A percentile compares a stretch with the other conserved stretches of the same genome.
Evolutionary conservation across 2,329 filamentous ascomycete species (phyloP).

Genomic region (Amphichorda felina): DNA sequence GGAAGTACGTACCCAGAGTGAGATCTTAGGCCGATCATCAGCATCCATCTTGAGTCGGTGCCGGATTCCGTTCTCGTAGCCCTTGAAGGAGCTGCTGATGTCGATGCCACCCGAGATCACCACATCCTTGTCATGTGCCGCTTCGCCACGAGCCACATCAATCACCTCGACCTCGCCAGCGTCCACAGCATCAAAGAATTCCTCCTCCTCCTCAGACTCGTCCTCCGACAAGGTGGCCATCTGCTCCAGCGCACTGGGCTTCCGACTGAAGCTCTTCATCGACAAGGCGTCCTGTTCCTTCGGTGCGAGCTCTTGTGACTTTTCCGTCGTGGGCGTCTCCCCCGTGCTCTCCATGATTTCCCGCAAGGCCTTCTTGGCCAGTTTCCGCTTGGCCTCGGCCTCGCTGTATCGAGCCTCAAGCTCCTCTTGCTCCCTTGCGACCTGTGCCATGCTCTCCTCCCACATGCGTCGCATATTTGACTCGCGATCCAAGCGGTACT

Average conservation of each 20-base stretch:
- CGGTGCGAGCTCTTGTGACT: conserved; percentile 17
- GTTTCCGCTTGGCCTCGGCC: conserved; percentile 78
- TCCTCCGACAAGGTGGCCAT: conserved; percentile 65
- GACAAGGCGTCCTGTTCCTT: conserved; percentile 24
- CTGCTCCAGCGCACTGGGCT: conserved; percentile 56
- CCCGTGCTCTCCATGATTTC: conserved; percentile 60
- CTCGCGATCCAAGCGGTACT: conserved; percentile 85
- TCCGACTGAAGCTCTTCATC: conserved; percentile 30
- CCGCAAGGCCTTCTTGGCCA: conserved; percentile 79
- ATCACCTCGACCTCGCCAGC: conserved; percentile 80
- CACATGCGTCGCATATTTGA: conserved; percentile 87
- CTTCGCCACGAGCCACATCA: conserved; percentile 45
- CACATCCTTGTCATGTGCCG: conserved; percentile 27
- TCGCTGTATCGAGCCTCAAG: conserved; percentile 80
- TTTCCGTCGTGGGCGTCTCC: conserved; percentile 17
- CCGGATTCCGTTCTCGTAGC: conserved; percentile 83
- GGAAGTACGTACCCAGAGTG: conserved; percentile 67
- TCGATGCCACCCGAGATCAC: conserved; percentile 37
- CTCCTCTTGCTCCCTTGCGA: conserved; percentile 89
- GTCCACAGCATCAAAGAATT: conserved; percentile 96
- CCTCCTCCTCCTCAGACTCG: conserved; percentile 64
- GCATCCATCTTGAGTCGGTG: conserved; percentile 76
- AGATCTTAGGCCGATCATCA: conserved; percentile 87
- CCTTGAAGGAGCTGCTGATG: conserved; percentile 68
- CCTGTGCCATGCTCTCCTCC: conserved; percentile 97